Evolutionary conservation across 768 basidiomycete genomes (phyloP).

Genomic region (Cyclocybe aegerita): DNA sequence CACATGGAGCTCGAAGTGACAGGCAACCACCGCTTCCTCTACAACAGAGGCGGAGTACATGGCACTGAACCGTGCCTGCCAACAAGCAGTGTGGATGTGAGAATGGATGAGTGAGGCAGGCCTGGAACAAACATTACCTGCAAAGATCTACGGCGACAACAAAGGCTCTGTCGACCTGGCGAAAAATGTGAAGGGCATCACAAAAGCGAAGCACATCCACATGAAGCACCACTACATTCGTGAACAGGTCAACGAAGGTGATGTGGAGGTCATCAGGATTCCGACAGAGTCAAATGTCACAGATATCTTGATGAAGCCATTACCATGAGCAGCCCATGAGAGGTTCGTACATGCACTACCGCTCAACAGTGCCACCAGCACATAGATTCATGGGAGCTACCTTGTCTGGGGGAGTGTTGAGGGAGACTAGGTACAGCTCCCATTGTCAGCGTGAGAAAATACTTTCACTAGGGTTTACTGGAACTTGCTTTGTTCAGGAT

Average conservation of each 20-base stretch:
- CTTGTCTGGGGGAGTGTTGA: no score
- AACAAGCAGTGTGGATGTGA: constrained; percentile 26
- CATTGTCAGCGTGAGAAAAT: no score
- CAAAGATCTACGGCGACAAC: constrained; percentile 1
- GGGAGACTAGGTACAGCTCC: no score
- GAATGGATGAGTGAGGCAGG: constrained; percentile 23
- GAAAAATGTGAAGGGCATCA: not conserved
- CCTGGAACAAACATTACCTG: not conserved
- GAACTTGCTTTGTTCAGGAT: no score
- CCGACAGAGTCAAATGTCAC: not conserved
- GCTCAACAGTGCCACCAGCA: no score
- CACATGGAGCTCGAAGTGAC: constrained; percentile 4
- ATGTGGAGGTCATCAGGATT: not conserved
- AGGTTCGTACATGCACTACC: no score
- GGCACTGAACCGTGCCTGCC: constrained; percentile 22
- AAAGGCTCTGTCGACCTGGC: not conserved
- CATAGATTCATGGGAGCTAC: no score
- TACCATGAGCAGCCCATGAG: no score
- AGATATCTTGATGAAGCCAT: no score
- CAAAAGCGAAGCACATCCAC: not conserved
- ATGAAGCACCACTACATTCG: not conserved
- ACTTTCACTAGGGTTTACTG: no score
- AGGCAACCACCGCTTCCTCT: not conserved
- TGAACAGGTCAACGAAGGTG: not conserved
- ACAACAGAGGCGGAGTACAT: constrained; percentile 5